Percentiles rank a stretch among this genome's conserved stretches.
phyloP scores from a whole-genome alignment of 2,329 filamentous ascomycete species.

The Dendrostoma leiphaemia region DNA sequence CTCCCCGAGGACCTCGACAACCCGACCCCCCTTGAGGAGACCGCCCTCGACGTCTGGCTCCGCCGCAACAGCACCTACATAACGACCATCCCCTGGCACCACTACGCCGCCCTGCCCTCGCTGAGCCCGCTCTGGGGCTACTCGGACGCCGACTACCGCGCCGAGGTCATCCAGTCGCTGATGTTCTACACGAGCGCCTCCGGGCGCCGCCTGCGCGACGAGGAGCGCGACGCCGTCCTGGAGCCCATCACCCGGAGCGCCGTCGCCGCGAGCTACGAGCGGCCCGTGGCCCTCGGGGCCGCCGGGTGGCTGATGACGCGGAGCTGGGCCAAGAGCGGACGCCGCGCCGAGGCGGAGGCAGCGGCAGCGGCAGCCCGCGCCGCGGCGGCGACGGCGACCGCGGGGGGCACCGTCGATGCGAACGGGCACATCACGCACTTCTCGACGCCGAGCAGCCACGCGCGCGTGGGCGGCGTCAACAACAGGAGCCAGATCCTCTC shows the following conservation, averaged over 20 bases:
- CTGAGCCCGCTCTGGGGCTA: slow-evolving; percentile 18
- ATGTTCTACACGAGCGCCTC: slow-evolving; percentile 16
- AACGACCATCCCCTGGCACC: slow-evolving; percentile 17
- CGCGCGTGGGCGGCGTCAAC: neutral
- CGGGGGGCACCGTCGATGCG: slow-evolving; percentile 4
- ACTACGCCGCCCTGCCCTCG: slow-evolving; percentile 11
- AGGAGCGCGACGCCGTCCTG: slow-evolving; percentile 15
- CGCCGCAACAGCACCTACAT: slow-evolving; percentile 15
- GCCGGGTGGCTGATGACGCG: slow-evolving; percentile 12
- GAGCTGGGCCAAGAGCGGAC: slow-evolving; percentile 17
- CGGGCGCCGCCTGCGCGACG: slow-evolving; percentile 10
- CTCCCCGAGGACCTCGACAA: slow-evolving; percentile 14
- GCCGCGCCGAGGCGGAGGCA: neutral
- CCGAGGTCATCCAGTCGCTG: slow-evolving; percentile 14
- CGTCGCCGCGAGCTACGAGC: slow-evolving; percentile 16
- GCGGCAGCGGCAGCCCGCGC: neutral
- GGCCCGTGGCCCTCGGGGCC: slow-evolving; percentile 10
- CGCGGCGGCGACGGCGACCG: neutral
- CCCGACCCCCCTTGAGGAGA: slow-evolving; percentile 11
- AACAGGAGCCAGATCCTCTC: neutral
- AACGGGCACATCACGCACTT: slow-evolving; percentile 19
- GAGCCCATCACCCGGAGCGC: slow-evolving; percentile 11
- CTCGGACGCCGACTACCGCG: slow-evolving; percentile 13
- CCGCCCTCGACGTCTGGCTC: slow-evolving; percentile 15
- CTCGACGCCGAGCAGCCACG: neutral